Evolutionary conservation across 257 asterid genomes (phyloP).

Genomic region (Leptodermis oblonga): DNA sequence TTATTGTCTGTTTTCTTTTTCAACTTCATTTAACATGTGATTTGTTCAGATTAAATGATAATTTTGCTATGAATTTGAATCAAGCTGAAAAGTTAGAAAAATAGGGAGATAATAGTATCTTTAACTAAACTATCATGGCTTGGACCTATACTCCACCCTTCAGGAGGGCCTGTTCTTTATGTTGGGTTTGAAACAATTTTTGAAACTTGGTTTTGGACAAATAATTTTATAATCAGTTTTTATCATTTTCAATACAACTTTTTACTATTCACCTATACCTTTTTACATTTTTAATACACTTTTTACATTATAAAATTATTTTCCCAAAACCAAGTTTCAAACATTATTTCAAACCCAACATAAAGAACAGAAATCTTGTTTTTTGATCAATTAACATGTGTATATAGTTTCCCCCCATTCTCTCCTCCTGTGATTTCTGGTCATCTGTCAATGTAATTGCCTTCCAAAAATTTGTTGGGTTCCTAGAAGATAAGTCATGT

Average conservation of each 20-base stretch:
- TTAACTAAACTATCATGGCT: background rate
- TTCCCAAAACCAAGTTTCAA: too few relatives aligned
- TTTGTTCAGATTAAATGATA: background rate
- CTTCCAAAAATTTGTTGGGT: background rate
- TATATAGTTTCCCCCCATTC: background rate
- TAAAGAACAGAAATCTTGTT: background rate
- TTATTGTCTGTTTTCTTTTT: background rate
- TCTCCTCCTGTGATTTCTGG: background rate
- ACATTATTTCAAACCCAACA: too few relatives aligned
- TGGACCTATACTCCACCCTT: background rate
- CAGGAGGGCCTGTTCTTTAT: too few relatives aligned
- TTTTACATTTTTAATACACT: too few relatives aligned
- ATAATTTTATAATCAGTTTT: too few relatives aligned
- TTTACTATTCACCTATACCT: too few relatives aligned
- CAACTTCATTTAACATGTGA: background rate
- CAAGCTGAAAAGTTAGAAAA: background rate
- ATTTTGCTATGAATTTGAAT: background rate
- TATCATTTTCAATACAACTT: too few relatives aligned
- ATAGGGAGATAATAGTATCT: background rate
- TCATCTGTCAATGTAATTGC: background rate
- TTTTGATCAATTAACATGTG: background rate
- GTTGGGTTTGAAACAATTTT: too few relatives aligned
- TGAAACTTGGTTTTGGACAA: too few relatives aligned
- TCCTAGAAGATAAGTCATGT: background rate
- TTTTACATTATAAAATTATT: too few relatives aligned